Evolutionary conservation across 2,329 filamentous ascomycete species (phyloP).

Genomic region (Truncatella angustata): DNA sequence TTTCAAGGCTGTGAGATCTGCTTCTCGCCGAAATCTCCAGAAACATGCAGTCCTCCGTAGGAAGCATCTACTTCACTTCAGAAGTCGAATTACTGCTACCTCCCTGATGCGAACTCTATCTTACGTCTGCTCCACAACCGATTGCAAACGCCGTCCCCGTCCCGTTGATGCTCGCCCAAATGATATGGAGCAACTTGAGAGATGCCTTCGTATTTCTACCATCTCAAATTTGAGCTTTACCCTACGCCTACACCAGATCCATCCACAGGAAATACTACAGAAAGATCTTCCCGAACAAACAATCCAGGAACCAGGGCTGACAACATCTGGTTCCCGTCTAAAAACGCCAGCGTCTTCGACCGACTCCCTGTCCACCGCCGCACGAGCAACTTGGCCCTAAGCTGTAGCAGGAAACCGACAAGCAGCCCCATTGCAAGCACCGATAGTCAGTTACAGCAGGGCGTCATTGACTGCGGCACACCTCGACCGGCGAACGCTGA

Average conservation of each 20-base stretch:
- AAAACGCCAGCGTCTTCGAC: constrained; percentile 52
- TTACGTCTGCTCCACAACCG: not conserved
- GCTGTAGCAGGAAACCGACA: not conserved
- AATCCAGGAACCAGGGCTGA: constrained; percentile 10
- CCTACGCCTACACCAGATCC: constrained; percentile 38
- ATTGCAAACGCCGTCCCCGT: no score
- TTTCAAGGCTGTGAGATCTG: not conserved
- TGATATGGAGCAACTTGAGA: constrained; percentile 10
- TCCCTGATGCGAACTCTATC: no score
- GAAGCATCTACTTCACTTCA: constrained; percentile 5
- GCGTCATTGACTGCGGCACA: constrained; percentile 51
- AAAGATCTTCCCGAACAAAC: constrained; percentile 7
- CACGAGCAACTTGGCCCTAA: not conserved
- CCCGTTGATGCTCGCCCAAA: not conserved
- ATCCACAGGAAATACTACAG: not conserved
- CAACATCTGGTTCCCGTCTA: constrained; percentile 49
- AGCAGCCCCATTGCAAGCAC: constrained; percentile 3
- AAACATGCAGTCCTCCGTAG: constrained; percentile 16
- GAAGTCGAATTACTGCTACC: constrained; percentile 19
- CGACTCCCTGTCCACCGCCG: constrained; percentile 39
- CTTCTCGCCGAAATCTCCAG: not conserved
- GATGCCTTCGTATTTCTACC: constrained; percentile 64
- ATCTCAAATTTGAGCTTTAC: constrained; percentile 67
- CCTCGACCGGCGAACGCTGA: constrained; percentile 31
- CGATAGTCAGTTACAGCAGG: constrained; percentile 14